Evolutionary conservation across 768 basidiomycete species (phyloP).

Genomic region (Scleroderma bovista): DNA sequence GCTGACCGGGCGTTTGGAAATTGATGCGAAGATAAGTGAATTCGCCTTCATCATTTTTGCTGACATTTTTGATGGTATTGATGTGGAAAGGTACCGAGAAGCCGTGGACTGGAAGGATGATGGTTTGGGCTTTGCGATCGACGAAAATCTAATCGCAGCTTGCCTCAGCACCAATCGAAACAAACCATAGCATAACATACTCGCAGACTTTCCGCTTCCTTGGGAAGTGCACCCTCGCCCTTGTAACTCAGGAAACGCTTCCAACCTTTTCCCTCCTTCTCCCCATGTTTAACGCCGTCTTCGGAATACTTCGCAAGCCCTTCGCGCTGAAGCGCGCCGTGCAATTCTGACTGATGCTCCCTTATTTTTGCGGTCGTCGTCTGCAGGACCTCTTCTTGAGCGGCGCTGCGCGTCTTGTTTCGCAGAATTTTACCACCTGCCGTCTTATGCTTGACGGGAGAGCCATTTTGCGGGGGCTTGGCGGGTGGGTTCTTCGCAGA

Average conservation of each 20-base stretch:
- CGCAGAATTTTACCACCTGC: slow-evolving; percentile 83
- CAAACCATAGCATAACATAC: slow-evolving; percentile 39
- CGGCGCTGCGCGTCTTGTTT: slow-evolving; percentile 85
- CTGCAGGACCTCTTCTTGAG: slow-evolving; percentile 77
- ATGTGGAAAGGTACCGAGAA: slow-evolving; percentile 98
- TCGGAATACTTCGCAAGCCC: slow-evolving; percentile 83
- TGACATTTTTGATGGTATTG: slow-evolving; percentile 96
- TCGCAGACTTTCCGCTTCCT: slow-evolving; percentile 72
- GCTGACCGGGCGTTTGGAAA: slow-evolving; percentile 96
- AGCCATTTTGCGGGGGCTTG: slow-evolving; percentile 54
- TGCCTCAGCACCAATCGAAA: slow-evolving; percentile 7
- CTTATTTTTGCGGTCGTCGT: slow-evolving; percentile 73
- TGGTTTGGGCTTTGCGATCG: slow-evolving; percentile 85
- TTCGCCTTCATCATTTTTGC: slow-evolving; percentile 96
- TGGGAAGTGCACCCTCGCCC: slow-evolving; percentile 85
- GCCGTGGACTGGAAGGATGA: slow-evolving; percentile 90
- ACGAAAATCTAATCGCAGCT: slow-evolving; percentile 64
- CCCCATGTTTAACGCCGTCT: slow-evolving; percentile 64
- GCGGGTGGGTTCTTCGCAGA: slow-evolving; percentile 46
- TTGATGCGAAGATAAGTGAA: slow-evolving; percentile 94
- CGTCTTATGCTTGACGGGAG: slow-evolving; percentile 65
- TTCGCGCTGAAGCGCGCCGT: slow-evolving; percentile 65
- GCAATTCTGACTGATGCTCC: slow-evolving; percentile 85
- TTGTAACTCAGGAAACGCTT: slow-evolving; percentile 97
- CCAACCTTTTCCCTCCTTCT: slow-evolving; percentile 90